Evolutionary conservation across 179 eudicot genomes (phyloP).

Genomic region (Drosera spatulata): DNA sequence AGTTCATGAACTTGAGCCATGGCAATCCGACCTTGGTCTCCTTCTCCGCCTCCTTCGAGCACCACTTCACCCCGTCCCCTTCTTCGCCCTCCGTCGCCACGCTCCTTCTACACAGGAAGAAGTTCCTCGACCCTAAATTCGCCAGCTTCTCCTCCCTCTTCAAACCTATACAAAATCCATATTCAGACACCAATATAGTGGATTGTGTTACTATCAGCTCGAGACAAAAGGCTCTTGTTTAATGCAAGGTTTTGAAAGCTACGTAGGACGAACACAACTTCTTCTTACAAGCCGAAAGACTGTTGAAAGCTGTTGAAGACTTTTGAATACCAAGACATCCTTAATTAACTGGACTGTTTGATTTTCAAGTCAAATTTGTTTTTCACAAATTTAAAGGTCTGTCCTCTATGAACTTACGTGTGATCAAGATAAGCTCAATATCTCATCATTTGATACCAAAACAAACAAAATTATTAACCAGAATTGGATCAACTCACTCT

Average conservation of each 20-base stretch:
- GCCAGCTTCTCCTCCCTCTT: slow-evolving; percentile 36
- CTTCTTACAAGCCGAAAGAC: too few relatives aligned
- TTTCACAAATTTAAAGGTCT: too few relatives aligned
- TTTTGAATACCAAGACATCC: too few relatives aligned
- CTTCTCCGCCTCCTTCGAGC: slow-evolving; percentile 33
- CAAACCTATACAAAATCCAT: slow-evolving; percentile 20
- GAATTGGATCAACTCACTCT: slow-evolving; percentile 11
- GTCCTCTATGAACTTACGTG: too few relatives aligned
- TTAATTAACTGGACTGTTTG: too few relatives aligned
- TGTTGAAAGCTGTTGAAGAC: too few relatives aligned
- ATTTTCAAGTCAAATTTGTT: too few relatives aligned
- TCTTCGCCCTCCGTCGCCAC: not conserved
- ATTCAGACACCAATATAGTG: not conserved
- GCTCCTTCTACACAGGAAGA: not conserved
- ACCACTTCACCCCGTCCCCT: not conserved
- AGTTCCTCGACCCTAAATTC: slow-evolving; percentile 45
- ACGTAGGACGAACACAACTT: too few relatives aligned
- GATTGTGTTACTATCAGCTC: too few relatives aligned
- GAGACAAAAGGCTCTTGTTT: too few relatives aligned
- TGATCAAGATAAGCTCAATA: too few relatives aligned
- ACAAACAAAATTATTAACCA: not conserved
- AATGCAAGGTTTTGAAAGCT: too few relatives aligned
- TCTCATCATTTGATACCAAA: not conserved
- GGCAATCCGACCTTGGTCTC: slow-evolving; percentile 13
- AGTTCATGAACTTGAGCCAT: slow-evolving; percentile 39